Evolutionary conservation across 2,329 filamentous ascomycete genomes (phyloP), one percentile per base, ranked within the genome.

Genomic region (Aureobasidium sp.): DNA sequence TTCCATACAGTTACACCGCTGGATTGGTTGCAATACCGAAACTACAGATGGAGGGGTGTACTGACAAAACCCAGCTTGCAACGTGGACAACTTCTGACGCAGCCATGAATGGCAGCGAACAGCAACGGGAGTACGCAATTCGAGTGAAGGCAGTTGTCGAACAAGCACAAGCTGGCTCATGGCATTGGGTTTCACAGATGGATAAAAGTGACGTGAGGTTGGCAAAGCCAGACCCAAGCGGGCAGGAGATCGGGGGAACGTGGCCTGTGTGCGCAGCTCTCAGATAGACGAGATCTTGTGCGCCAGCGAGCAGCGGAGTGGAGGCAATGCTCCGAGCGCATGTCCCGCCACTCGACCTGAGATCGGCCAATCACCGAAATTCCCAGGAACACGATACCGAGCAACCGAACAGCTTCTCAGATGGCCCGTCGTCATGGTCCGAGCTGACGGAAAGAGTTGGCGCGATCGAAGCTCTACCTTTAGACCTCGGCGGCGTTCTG

Each of bases 221-320:
- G 12, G 37, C 47, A 21, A 16, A 41, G 41, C 22, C 52, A 54
- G 10, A 10, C 53, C 29, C 35, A 42, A 49, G 29, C 21, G 17
- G 53, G 53, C 29, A 54, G 53, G 44, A 42, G 44, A 54, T 54
- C 44, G 53, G 21, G n/a, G 35, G 35, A 41, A 41, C 42, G 35
- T 35, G 53, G 53, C 35, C 29, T 25, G 53, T 17, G 37, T 32
- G 40, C 30, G 39, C 50, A 32, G 34, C 21, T 16, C 32, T 47
- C 41, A 48, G 52, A 54, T 54, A 48, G 34, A 48, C 39, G 50
- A 53, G 50, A 53, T 53, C 50, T 38, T 35, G 30, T 49, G n/a
- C 27, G 21, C 32, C 32, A 21, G 16, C 16, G 14, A 35, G n/a
- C n/a, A n/a, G n/a, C n/a, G n/a, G n/a, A n/a, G 38, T 44, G 27